Evolutionary conservation across 2,329 filamentous ascomycete species (phyloP).

Genomic region (Cercospora sesami): DNA sequence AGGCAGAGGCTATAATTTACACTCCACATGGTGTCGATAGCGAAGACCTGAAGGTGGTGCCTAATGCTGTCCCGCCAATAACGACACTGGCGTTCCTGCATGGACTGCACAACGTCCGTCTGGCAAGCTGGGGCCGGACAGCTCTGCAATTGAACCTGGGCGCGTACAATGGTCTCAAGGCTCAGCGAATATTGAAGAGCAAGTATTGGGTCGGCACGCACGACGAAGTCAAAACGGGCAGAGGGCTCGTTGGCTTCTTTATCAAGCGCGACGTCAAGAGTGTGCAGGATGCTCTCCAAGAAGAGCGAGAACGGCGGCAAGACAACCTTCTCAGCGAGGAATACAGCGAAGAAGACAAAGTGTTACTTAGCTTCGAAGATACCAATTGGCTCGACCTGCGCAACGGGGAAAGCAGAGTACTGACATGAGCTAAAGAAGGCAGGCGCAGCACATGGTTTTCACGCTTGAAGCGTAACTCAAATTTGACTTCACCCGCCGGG

Average conservation of each 20-base stretch:
- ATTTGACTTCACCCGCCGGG: not conserved
- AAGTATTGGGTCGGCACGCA: slow-evolving; percentile 67
- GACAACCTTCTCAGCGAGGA: slow-evolving; percentile 42
- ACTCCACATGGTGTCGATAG: slow-evolving; percentile 63
- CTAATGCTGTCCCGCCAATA: slow-evolving; percentile 49
- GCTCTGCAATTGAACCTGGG: slow-evolving; percentile 64
- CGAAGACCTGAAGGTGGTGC: slow-evolving; percentile 46
- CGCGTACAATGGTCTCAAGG: slow-evolving; percentile 60
- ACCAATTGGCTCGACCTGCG: slow-evolving; percentile 54
- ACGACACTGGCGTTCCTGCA: slow-evolving; percentile 61
- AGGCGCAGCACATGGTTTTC: not conserved
- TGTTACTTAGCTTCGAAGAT: slow-evolving; percentile 43
- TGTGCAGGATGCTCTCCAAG: slow-evolving; percentile 50
- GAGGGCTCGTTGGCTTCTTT: slow-evolving; percentile 57
- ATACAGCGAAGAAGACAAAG: slow-evolving; percentile 35
- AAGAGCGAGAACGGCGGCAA: slow-evolving; percentile 42
- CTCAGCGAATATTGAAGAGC: slow-evolving; percentile 54
- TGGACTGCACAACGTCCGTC: slow-evolving; percentile 62
- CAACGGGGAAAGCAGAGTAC: slow-evolving; percentile 58
- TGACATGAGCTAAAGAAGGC: slow-evolving; percentile 42
- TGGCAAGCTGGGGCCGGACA: slow-evolving; percentile 37
- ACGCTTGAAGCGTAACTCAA: not conserved
- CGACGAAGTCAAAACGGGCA: slow-evolving; percentile 62
- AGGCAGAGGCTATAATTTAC: slow-evolving; percentile 61
- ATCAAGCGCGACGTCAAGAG: slow-evolving; percentile 47